These are phyloP conservation scores for Viola odorata DNA, from an alignment of 345 rosid genomes.

Conservation along the genomic window DNA sequence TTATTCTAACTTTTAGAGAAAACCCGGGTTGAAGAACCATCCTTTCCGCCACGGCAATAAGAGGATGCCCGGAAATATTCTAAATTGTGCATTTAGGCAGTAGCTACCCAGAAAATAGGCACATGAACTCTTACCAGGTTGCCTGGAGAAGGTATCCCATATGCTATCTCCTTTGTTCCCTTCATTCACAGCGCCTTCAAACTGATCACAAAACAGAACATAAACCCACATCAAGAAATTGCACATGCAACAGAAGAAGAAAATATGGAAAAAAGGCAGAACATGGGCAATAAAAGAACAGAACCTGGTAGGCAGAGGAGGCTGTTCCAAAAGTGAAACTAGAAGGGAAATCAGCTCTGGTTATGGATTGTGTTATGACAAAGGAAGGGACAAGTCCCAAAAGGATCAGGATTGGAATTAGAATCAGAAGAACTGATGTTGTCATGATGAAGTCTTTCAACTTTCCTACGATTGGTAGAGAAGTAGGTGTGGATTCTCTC, in stretches of 20 bases:
- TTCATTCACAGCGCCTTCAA: conserved; percentile 85
- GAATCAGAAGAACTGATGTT: background rate
- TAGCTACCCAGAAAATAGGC: too few relatives aligned
- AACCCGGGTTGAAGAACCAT: too few relatives aligned
- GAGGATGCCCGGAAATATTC: too few relatives aligned
- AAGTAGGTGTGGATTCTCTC: background rate
- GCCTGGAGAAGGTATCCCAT: conserved; percentile 82
- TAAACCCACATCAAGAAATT: background rate
- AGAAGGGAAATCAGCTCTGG: conserved; percentile 63
- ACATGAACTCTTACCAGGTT: conserved; percentile 40
- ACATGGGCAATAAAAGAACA: background rate
- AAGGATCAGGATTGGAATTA: conserved; percentile 13
- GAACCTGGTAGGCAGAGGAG: conserved; percentile 90
- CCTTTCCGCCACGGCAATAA: too few relatives aligned
- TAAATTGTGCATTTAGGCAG: background rate
- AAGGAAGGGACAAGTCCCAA: conserved; percentile 14
- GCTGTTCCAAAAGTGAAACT: conserved; percentile 86
- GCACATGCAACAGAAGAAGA: background rate
- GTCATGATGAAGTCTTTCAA: conserved; percentile 16
- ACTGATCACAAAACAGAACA: conserved; percentile 30
- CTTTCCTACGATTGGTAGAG: background rate
- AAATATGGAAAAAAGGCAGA: background rate
- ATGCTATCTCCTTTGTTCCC: conserved; percentile 87
- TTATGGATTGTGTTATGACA: conserved; percentile 38
- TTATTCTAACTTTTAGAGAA: too few relatives aligned